Evolutionary conservation across 768 basidiomycete genomes (phyloP).

Genomic region (Lactarius vividus): DNA sequence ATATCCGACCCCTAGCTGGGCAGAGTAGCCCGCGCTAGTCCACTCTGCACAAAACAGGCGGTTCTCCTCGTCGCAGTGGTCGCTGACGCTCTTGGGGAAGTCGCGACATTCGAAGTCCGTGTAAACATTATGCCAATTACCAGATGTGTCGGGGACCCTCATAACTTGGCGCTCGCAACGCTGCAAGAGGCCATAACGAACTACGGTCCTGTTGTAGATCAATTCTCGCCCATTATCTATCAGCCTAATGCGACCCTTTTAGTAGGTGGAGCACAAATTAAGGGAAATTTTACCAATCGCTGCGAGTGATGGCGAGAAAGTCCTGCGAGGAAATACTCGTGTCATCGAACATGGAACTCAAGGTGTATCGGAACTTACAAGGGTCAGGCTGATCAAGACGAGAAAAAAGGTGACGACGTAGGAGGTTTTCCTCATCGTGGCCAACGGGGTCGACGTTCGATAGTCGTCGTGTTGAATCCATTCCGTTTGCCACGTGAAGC

Average conservation of each 20-base stretch:
- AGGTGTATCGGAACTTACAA: conserved; percentile 41
- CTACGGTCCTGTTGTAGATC: conserved; percentile 45
- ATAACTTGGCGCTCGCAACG: conserved; percentile 55
- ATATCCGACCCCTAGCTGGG: conserved; percentile 65
- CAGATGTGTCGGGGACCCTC: conserved; percentile 44
- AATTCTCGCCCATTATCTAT: conserved; percentile 41
- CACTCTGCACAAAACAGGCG: conserved; percentile 60
- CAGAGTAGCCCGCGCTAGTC: conserved; percentile 66
- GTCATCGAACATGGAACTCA: not conserved
- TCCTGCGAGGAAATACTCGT: conserved; percentile 42
- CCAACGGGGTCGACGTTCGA: not conserved
- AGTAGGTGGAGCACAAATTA: conserved; percentile 6
- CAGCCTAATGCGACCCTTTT: conserved; percentile 34
- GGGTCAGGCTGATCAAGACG: conserved; percentile 46
- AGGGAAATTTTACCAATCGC: conserved; percentile 54
- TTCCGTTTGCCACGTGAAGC: not conserved
- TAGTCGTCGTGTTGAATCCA: not conserved
- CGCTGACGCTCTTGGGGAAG: conserved; percentile 56
- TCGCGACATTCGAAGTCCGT: conserved; percentile 58
- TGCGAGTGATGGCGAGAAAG: conserved; percentile 50
- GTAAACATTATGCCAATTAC: conserved; percentile 47
- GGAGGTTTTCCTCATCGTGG: conserved; percentile 62
- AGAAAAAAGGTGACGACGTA: conserved; percentile 64
- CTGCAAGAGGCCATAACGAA: conserved; percentile 56
- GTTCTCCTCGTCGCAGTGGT: conserved; percentile 52